These are phyloP conservation scores for Tanacetum coccineum DNA, from an alignment of 129 eudicot species.

Conservation along the genomic window DNA sequence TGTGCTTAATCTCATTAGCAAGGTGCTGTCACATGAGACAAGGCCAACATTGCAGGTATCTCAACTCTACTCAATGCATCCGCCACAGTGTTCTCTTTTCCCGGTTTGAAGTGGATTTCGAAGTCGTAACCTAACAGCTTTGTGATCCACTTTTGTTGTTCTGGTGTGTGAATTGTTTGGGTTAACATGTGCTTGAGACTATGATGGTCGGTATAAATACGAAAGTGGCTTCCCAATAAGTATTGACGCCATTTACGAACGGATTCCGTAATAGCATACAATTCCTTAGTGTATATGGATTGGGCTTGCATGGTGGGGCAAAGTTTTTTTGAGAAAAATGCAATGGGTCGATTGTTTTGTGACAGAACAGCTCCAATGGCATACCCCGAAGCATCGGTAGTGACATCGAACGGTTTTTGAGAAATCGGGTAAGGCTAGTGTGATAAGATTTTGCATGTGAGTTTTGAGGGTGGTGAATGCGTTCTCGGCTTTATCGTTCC, in stretches of 20 bases:
- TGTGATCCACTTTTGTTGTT: neutral
- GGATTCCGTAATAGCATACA: neutral
- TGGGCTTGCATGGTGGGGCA: neutral
- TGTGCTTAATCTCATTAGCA: too few species aligned
- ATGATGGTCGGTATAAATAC: neutral
- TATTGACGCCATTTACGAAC: conserved; percentile 1
- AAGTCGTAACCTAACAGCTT: neutral
- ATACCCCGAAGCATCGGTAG: too few species aligned
- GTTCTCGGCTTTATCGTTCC: neutral
- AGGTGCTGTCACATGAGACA: too few species aligned
- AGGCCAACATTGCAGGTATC: too few species aligned
- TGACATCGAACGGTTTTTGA: neutral
- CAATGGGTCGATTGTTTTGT: neutral
- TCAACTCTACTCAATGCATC: neutral
- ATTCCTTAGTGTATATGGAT: neutral
- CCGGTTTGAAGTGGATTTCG: neutral
- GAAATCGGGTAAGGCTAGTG: neutral
- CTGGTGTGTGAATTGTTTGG: neutral
- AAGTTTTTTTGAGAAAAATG: neutral
- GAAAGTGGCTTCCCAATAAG: neutral
- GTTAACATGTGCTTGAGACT: neutral
- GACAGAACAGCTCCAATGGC: neutral
- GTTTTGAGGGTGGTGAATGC: neutral
- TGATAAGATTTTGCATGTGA: neutral
- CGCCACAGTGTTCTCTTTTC: neutral